Evolutionary conservation across 2,329 filamentous ascomycete genomes (phyloP).

Genomic region (Calonectria henricotiae): DNA sequence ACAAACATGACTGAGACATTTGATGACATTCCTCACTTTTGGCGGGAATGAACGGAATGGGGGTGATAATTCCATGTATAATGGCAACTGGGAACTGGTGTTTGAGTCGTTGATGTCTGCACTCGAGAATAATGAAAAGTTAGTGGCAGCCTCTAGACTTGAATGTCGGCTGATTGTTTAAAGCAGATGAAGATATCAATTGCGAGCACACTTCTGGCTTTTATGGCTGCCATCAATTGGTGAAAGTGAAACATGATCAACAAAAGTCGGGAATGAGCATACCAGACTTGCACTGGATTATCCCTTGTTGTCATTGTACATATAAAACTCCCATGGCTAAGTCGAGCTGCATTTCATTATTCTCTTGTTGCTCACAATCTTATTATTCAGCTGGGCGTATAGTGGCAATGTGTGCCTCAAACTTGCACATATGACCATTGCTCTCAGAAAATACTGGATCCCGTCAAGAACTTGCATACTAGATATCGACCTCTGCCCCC

Average conservation of each 20-base stretch:
- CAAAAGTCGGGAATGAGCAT: neutral
- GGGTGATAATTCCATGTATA: neutral
- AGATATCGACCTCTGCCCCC: too few relatives aligned
- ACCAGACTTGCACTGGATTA: neutral
- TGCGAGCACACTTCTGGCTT: neutral
- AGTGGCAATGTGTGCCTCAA: too few relatives aligned
- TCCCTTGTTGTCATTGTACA: too few relatives aligned
- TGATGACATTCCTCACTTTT: neutral
- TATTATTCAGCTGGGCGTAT: too few relatives aligned
- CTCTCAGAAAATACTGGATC: too few relatives aligned
- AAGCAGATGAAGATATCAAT: neutral
- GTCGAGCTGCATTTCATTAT: too few relatives aligned
- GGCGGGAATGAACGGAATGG: neutral
- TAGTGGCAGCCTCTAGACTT: neutral
- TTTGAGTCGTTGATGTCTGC: neutral
- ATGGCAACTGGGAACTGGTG: too few relatives aligned
- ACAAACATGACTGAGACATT: constrained; percentile 15
- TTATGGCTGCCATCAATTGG: neutral
- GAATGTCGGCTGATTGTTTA: neutral
- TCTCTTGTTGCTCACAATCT: too few relatives aligned
- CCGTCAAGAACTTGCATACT: too few relatives aligned
- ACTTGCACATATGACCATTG: too few relatives aligned
- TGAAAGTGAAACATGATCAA: constrained; percentile 2
- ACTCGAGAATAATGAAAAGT: neutral
- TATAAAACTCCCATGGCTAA: too few relatives aligned